Percentiles rank a stretch among this genome's conserved stretches.
Evolutionary conservation across 371 early-diverging fungal species (phyloP).

Genomic region (Actinomortierella wolfii): DNA sequence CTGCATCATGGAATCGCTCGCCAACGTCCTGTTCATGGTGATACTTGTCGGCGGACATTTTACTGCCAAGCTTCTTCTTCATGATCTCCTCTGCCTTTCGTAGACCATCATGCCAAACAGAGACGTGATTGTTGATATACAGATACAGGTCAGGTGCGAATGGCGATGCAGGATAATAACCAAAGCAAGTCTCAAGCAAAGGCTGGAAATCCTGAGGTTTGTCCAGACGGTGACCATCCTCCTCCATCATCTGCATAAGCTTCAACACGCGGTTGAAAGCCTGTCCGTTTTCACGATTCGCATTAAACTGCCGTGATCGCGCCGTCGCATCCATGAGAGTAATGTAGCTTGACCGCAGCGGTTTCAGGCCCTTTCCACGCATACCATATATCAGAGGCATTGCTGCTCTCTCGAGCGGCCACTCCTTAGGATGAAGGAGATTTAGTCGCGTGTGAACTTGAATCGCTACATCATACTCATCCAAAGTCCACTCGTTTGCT

Average conservation of each 20-base stretch:
- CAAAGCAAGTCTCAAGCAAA: conserved; percentile 35
- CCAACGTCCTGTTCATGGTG: no score
- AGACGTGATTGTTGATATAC: conserved; percentile 34
- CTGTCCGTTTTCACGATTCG: conserved; percentile 12
- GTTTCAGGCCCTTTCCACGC: conserved; percentile 18
- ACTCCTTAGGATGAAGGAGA: conserved; percentile 17
- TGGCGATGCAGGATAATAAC: conserved; percentile 28
- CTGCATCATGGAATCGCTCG: conserved; percentile 24
- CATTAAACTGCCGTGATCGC: conserved; percentile 29
- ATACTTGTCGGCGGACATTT: background rate
- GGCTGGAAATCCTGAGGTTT: conserved; percentile 30
- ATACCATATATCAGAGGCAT: conserved; percentile 9
- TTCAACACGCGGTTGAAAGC: conserved; percentile 11
- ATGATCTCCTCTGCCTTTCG: conserved; percentile 23
- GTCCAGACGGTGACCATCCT: conserved; percentile 9
- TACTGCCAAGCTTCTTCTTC: conserved; percentile 9
- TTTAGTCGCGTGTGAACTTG: conserved; percentile 21
- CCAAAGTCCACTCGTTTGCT: conserved; percentile 7
- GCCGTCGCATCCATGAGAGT: conserved; percentile 35
- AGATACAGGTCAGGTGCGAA: conserved; percentile 34
- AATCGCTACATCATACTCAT: conserved; percentile 32
- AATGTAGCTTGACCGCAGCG: conserved; percentile 18
- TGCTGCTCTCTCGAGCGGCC: conserved; percentile 11
- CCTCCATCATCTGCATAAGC: conserved; percentile 14
- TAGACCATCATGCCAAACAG: conserved; percentile 12